These are phyloP conservation scores for Ceratobasidium sp. DNA, from an alignment of 1,284 basidiomycete genomes.

Conservation along the genomic window DNA sequence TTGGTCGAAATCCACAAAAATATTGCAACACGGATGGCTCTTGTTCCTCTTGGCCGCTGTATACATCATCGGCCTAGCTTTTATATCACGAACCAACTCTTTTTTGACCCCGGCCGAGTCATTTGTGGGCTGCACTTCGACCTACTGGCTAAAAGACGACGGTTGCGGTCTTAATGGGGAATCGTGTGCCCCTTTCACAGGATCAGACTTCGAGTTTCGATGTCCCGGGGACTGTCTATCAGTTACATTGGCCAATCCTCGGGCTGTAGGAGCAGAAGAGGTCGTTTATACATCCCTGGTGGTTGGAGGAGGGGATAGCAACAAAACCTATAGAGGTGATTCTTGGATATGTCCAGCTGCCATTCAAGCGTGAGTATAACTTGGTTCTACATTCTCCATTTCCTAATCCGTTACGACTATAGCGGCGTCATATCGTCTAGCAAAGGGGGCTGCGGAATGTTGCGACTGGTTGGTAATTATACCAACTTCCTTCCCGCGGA, in stretches of 20 bases:
- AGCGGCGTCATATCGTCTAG: constrained; percentile 77
- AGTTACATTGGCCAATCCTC: constrained; percentile 79
- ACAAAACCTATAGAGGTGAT: constrained; percentile 83
- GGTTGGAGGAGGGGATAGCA: constrained; percentile 82
- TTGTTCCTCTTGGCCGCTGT: constrained; percentile 68
- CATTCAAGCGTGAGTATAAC: constrained; percentile 75
- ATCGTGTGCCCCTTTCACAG: constrained; percentile 75
- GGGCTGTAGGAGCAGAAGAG: constrained; percentile 78
- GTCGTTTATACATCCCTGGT: constrained; percentile 80
- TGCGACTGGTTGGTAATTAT: constrained; percentile 78
- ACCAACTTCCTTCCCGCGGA: constrained; percentile 73
- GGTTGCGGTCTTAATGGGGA: constrained; percentile 82
- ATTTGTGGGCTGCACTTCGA: constrained; percentile 76
- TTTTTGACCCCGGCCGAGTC: constrained; percentile 74
- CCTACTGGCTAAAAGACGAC: constrained; percentile 77
- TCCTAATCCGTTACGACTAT: constrained; percentile 28
- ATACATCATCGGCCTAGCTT: constrained; percentile 80
- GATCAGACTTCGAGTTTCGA: constrained; percentile 76
- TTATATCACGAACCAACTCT: constrained; percentile 78
- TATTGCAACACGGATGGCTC: constrained; percentile 61
- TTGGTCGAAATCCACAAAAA: constrained; percentile 32
- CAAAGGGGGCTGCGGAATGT: constrained; percentile 81
- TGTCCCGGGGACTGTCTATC: constrained; percentile 82
- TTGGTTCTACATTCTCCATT: constrained; percentile 17
- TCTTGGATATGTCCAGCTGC: constrained; percentile 89